Base-by-base conservation (phyloP, 1,284 basidiomycete species). In the Trametes hirsuta region DNA sequence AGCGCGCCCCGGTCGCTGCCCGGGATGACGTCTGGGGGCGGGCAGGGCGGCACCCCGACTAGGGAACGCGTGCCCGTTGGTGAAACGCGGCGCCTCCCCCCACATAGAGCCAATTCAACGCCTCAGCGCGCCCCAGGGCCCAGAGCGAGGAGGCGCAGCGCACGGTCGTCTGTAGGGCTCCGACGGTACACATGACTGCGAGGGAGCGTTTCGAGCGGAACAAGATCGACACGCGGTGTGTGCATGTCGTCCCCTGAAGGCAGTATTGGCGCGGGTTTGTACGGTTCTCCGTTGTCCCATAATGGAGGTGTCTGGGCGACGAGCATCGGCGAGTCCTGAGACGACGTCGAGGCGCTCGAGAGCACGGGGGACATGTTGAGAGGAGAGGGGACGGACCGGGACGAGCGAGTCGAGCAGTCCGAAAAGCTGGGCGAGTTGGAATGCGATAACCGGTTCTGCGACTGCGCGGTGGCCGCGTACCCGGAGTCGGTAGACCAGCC, bases 101-200 rank as follows among this genome's bases (percentile, higher is more conserved):
- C 36, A 15, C 5, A 15, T 12, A 24, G 25, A 18, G n/a, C 44
- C 6, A 25, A n/a, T 18, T 9, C 36, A 42, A 24, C 53, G 22
- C 8, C 25, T 65, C 60, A 69, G 24, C 63, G 65, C 59, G 65
- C 64, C 34, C 65, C 67, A 6, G 69, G 67, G 21, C 66, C 68
- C 1, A 61, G 57, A 10, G 64, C 64, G 50, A 90, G 74, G 55
- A 80, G 70, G 30, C 86, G 79, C 66, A 90, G 71, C 42, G 82
- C 79, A 59, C 79, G 79, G 66, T 90, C 88, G 70, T 90, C 88
- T 24, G 79, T 70, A n/a, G 84, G 84, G 62, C 86, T 79, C 58
- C 88, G 79, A 47, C 81, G 76, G 64, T 88, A 89, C 4, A 83
- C 80, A 66, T 84, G 83, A 35, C 69, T 74, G 12, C 86, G 79